Evolutionary conservation across 495 filamentous ascomycete species (phyloP), one percentile per base, ranked within the genome.

Genomic region (Apodospora peruviana): DNA sequence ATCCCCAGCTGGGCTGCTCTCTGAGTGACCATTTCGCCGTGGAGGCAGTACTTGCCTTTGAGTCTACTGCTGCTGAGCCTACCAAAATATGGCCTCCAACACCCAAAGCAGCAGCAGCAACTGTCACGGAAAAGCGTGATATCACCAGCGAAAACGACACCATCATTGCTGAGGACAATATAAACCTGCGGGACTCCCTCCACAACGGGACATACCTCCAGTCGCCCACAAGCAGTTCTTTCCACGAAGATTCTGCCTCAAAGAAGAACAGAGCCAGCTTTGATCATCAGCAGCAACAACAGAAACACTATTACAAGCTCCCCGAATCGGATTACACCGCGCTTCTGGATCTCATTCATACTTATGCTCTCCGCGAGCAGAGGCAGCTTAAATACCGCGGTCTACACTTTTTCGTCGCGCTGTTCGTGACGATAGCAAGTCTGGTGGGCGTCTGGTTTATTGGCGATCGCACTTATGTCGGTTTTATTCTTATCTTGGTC

Each of bases 21-120:
- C 72, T 98, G 29, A 94, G 87, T 53, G 91, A 98, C 61, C 93
- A 98, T 62, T 97, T 95, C 64, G 87, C 87, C 24, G 81, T 96
- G 34, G 83, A 88, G 62, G 77, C 83, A 3, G 84, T 79, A 0
- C 63, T 91, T 1, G 51, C 69, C n/a, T 67, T 75, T 24, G 66
- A 70, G 27, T 62, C 60, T 40, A 32, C 7, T 21, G 22, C 44
- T n/a, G 5, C n/a, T n/a, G n/a, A n/a, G n/a, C n/a, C n/a, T n/a
- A n/a, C n/a, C n/a, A n/a, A n/a, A n/a, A n/a, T n/a, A n/a, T n/a
- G n/a, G n/a, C n/a, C n/a, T n/a, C n/a, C n/a, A n/a, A n/a, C n/a
- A n/a, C n/a, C n/a, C n/a, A n/a, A n/a, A n/a, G n/a, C n/a, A n/a
- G n/a, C n/a, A n/a, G n/a, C n/a, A n/a, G n/a, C n/a, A n/a, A n/a